Conservation (phyloP, 2,329 filamentous ascomycete species). For the Aspergillus tubingensis region DNA sequence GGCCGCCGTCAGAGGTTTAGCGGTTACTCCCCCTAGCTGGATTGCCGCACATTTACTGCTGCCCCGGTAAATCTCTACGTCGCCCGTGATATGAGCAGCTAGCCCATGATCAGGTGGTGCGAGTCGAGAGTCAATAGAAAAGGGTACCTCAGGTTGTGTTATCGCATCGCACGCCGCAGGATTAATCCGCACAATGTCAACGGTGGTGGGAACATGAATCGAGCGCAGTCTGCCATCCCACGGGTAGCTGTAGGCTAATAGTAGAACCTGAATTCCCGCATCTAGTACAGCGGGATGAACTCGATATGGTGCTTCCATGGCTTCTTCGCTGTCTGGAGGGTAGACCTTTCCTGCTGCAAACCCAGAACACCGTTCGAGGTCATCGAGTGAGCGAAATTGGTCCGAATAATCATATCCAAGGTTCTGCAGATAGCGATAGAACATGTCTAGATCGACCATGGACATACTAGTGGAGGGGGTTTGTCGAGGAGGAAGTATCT, state of each 20-base stretch:
- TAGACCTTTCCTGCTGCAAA: not conserved
- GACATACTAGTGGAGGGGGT: not conserved
- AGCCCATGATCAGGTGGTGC: not conserved
- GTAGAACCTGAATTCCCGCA: not conserved
- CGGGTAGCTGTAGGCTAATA: not conserved
- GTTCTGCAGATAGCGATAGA: conserved; percentile 27
- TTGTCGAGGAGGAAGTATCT: not conserved
- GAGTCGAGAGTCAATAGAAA: not conserved
- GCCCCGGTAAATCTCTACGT: not conserved
- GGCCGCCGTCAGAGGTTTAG: too few relatives aligned
- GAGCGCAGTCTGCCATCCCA: not conserved
- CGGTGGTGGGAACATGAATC: not conserved
- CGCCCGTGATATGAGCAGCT: not conserved
- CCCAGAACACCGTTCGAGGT: not conserved
- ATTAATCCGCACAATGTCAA: not conserved
- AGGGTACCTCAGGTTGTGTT: not conserved
- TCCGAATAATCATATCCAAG: conserved; percentile 31
- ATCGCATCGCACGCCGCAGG: not conserved
- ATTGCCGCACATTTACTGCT: too few relatives aligned
- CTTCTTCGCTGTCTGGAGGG: not conserved
- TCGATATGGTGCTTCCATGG: not conserved
- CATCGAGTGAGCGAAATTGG: conserved; percentile 19
- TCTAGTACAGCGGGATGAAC: not conserved
- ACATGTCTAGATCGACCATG: conserved; percentile 24
- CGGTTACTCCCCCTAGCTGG: too few relatives aligned